Conservation (phyloP, 306 rosid genomes). For the Dalbergia oliveri region DNA sequence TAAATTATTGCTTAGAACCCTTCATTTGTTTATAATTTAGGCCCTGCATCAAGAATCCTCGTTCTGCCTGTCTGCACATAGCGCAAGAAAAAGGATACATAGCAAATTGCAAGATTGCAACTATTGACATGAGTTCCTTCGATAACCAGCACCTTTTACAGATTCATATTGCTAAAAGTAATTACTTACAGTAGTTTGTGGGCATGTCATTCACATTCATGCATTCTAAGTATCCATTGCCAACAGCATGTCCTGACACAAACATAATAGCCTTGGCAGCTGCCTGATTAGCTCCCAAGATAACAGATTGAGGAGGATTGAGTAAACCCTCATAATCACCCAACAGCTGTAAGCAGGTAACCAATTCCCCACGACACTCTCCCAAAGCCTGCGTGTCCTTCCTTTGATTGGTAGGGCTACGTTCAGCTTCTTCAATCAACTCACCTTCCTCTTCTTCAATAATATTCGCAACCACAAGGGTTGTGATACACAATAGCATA, state of each 20-base stretch:
- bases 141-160: slow-evolving; percentile 22
- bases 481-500: slow-evolving; percentile 84
- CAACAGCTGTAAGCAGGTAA: slow-evolving; percentile 80
- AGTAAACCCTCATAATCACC: slow-evolving; percentile 80
- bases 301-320: slow-evolving; percentile 77
- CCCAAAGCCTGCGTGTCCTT: slow-evolving; percentile 70
- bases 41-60: slow-evolving; percentile 13
- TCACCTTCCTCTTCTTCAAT: slow-evolving; percentile 96
- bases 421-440: slow-evolving; percentile 71
- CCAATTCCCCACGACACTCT: slow-evolving; percentile 77
- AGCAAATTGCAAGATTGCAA: slow-evolving; percentile 18
- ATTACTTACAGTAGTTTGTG: slow-evolving; percentile 76
- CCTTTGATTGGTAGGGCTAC: slow-evolving; percentile 66
- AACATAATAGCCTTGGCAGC: slow-evolving; percentile 86
- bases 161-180: slow-evolving; percentile 38
- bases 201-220: slow-evolving; percentile 79
- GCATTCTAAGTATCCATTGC: slow-evolving; percentile 69
- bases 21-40: slow-evolving; percentile 27
- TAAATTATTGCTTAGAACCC: slow-evolving; percentile 14
- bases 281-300: slow-evolving; percentile 85
- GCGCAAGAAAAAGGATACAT: slow-evolving; percentile 14
- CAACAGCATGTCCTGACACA: slow-evolving; percentile 71
- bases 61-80: slow-evolving; percentile 13
- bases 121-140: slow-evolving; percentile 21
- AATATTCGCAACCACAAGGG: slow-evolving; percentile 79